Evolutionary conservation across 2,329 filamentous ascomycete species (phyloP).

Genomic region (Pseudopyrenochaeta lycopersici): DNA sequence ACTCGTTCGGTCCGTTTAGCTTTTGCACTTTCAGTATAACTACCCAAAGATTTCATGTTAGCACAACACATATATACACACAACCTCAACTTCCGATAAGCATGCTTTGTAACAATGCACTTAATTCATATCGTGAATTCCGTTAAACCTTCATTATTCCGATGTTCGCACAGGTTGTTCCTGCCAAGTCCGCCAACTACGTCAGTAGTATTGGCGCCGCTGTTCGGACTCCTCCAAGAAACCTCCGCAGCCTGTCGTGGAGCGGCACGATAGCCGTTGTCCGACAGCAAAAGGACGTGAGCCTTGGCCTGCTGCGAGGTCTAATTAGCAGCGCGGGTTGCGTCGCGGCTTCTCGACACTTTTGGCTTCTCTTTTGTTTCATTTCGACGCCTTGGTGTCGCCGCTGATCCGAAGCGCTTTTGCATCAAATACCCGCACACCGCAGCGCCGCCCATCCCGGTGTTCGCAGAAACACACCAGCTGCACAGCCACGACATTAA

Average conservation of each 20-base stretch:
- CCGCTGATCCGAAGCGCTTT: too few species aligned
- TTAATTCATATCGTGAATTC: too few species aligned
- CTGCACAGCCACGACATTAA: too few species aligned
- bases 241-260: background rate
- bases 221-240: constrained; percentile 1
- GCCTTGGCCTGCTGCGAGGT: background rate
- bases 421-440: too few species aligned
- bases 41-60: background rate
- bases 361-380: too few species aligned
- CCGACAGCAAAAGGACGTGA: background rate
- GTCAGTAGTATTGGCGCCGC: background rate
- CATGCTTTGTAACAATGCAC: background rate
- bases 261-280: background rate
- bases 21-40: background rate
- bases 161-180: background rate
- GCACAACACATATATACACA: background rate
- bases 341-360: too few species aligned
- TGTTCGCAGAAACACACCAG: too few species aligned
- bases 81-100: background rate
- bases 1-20: background rate
- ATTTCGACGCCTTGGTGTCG: too few species aligned
- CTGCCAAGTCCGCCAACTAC: constrained; percentile 2
- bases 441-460: too few species aligned
- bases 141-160: background rate
- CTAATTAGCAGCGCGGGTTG: too few species aligned